Evolutionary conservation across 805 yeast genomes (phyloP).

Genomic region (Wickerhamomyces mucosus): DNA sequence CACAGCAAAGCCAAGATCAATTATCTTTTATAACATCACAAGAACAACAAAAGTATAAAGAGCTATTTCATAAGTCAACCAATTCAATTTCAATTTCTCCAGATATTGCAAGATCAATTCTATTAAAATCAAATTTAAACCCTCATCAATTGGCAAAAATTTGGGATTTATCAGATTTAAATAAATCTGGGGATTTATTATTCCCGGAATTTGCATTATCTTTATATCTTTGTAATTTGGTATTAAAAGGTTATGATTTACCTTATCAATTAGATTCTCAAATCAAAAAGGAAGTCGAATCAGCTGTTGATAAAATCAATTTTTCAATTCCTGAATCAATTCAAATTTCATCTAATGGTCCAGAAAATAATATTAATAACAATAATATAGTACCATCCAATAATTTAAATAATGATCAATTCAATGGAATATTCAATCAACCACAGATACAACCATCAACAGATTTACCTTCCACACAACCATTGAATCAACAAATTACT

Average conservation of each 20-base stretch:
- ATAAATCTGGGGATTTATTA: conserved; percentile 70
- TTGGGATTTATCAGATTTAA: conserved; percentile 86
- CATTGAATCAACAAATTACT: too few relatives aligned
- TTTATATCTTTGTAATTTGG: conserved; percentile 73
- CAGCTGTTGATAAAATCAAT: conserved; percentile 80
- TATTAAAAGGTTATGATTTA: conserved; percentile 65
- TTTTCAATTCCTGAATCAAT: conserved; percentile 56
- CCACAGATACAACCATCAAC: too few relatives aligned
- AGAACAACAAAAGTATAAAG: conserved; percentile 81
- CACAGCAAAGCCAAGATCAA: too few relatives aligned
- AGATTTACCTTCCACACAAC: too few relatives aligned
- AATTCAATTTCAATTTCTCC: conserved; percentile 50
- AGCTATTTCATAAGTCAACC: conserved; percentile 72
- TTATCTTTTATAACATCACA: conserved; percentile 74
- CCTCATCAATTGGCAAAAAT: conserved; percentile 74
- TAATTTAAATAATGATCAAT: conserved; percentile 18
- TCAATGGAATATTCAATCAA: conserved; percentile 28
- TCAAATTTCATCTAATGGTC: conserved; percentile 4
- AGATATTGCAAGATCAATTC: conserved; percentile 65
- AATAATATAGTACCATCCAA: conserved; percentile 7
- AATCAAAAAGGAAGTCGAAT: conserved; percentile 71
- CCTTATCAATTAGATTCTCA: conserved; percentile 65
- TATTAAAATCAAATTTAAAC: conserved; percentile 68
- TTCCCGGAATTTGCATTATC: conserved; percentile 95
- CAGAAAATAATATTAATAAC: not conserved